phyloP scores from a whole-genome alignment of 2,329 filamentous ascomycete genomes.

The Fusarium newnesense region DNA sequence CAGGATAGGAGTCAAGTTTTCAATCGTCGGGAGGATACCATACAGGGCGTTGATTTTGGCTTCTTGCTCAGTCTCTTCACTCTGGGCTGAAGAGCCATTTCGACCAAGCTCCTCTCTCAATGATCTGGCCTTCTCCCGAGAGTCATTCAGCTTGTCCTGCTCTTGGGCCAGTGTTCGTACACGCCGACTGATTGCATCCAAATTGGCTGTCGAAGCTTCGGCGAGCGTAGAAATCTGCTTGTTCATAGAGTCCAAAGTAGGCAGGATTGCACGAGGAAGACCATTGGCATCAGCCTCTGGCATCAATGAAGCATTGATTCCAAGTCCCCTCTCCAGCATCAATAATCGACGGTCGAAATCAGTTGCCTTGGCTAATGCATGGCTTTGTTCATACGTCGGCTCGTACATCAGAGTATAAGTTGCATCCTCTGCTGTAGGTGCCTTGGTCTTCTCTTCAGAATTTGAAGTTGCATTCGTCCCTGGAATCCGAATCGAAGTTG shows the following conservation, averaged over 20 bases:
- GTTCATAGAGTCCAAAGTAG: constrained; percentile 82
- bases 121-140: constrained; percentile 69
- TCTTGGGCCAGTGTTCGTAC: constrained; percentile 78
- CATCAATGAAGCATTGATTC: constrained; percentile 76
- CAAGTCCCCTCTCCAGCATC: constrained; percentile 82
- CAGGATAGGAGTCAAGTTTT: constrained; percentile 84
- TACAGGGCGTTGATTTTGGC: constrained; percentile 94
- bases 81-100: constrained; percentile 54
- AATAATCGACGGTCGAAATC: constrained; percentile 87
- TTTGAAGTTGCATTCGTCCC: constrained; percentile 16
- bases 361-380: constrained; percentile 81
- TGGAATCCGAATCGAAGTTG: constrained; percentile 16
- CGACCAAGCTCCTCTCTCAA: constrained; percentile 68
- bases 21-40: constrained; percentile 87
- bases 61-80: constrained; percentile 74
- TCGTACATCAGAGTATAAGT: constrained; percentile 75
- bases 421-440: constrained; percentile 47
- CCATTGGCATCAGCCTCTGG: constrained; percentile 69
- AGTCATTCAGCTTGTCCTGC: constrained; percentile 76
- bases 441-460: constrained; percentile 33
- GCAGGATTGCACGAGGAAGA: constrained; percentile 76
- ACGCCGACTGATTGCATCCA: constrained; percentile 77
- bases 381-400: constrained; percentile 72
- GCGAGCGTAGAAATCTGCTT: constrained; percentile 82
- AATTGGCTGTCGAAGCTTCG: constrained; percentile 75